A percentile compares a stretch with the other conserved stretches of the same genome.
Conservation (phyloP, 805 yeast genomes). For the Teunomyces tritomae region DNA sequence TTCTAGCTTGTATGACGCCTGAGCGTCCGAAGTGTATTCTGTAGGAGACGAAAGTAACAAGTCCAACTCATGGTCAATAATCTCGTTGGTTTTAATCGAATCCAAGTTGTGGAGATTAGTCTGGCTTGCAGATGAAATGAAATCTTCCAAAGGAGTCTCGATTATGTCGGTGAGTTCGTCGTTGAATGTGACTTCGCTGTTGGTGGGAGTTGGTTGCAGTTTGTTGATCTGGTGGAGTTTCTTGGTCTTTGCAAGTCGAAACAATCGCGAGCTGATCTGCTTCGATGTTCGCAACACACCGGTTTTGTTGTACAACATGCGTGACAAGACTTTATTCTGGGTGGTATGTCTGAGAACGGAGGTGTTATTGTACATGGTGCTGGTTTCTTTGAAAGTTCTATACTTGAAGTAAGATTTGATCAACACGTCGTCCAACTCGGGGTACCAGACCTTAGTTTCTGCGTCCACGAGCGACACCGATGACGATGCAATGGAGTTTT, state of each 20-base stretch:
- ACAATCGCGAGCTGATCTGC: conserved; percentile 33
- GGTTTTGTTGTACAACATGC: conserved; percentile 38
- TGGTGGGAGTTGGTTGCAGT: not conserved
- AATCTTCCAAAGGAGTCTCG: conserved; percentile 26
- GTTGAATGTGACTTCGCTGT: conserved; percentile 5
- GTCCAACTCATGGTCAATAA: conserved; percentile 30
- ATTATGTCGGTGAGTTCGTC: conserved; percentile 25
- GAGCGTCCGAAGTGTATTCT: not conserved
- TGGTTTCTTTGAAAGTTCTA: conserved; percentile 27
- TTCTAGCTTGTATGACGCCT: not conserved
- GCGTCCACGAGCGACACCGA: conserved; percentile 4
- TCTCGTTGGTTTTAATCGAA: conserved; percentile 22
- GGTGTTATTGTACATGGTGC: conserved; percentile 15
- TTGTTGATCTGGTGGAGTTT: conserved; percentile 22
- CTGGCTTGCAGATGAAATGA: conserved; percentile 11
- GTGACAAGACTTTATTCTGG: conserved; percentile 39
- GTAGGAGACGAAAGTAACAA: conserved; percentile 27
- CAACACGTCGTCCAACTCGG: conserved; percentile 34
- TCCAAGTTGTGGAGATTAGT: conserved; percentile 9
- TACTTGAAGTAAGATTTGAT: conserved; percentile 35
- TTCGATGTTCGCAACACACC: conserved; percentile 36
- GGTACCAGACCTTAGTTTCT: conserved; percentile 30
- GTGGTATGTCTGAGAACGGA: conserved; percentile 28
- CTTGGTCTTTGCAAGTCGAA: conserved; percentile 25
- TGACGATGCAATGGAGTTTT: conserved; percentile 2